Conservation (phyloP, 2,329 filamentous ascomycete genomes). For the Peltaster fructicola region DNA sequence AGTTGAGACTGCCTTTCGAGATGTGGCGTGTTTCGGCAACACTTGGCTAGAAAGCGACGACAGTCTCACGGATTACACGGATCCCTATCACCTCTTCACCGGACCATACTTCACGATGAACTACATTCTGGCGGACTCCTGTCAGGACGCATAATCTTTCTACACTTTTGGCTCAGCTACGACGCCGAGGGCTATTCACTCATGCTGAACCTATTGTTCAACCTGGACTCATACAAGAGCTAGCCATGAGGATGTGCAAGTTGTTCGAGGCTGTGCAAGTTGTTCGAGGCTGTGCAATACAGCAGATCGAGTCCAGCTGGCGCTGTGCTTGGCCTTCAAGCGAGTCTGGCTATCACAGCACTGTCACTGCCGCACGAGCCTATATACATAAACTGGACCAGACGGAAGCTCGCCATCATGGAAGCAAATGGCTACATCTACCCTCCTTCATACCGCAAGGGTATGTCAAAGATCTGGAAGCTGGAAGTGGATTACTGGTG, state of each 20-base stretch:
- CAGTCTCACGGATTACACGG: constrained; percentile 58
- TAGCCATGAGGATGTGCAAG: constrained; percentile 55
- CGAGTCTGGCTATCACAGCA: constrained; percentile 55
- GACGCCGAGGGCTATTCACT: no score
- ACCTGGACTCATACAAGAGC: no score
- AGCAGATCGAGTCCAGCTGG: constrained; percentile 56
- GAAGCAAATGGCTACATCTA: constrained; percentile 74
- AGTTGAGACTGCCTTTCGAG: constrained; percentile 44
- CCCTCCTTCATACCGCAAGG: constrained; percentile 51
- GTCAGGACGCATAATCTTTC: no score
- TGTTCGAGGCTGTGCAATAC: no score
- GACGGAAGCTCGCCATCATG: constrained; percentile 58
- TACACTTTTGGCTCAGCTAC: no score
- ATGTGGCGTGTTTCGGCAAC: constrained; percentile 44
- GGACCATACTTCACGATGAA: constrained; percentile 58
- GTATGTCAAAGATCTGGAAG: constrained; percentile 60
- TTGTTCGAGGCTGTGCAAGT: constrained; percentile 55
- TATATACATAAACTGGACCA: constrained; percentile 60
- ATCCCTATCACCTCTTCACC: constrained; percentile 51
- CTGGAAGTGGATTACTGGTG: constrained; percentile 68
- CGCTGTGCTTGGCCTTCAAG: constrained; percentile 53
- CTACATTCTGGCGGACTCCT: constrained; percentile 56
- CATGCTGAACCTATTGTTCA: no score
- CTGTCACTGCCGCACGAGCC: constrained; percentile 64
- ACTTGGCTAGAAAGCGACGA: constrained; percentile 38